Base-by-base conservation (phyloP, 2,329 filamentous ascomycete species). In the Allantophomopsis lycopodina region DNA sequence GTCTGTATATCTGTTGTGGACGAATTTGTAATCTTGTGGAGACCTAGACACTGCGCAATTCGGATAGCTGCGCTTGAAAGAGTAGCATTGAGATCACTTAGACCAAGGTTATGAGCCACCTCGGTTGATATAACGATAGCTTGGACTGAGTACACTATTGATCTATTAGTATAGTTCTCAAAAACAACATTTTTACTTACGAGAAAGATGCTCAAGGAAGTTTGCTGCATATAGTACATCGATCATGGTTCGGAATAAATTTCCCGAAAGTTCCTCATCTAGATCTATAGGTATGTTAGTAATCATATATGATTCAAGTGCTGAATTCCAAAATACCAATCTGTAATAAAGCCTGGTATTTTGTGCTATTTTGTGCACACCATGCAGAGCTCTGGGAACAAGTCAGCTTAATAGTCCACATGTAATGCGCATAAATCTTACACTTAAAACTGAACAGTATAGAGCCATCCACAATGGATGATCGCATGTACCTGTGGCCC, bases 51-150 rank as follows among this genome's bases (percentile, higher is more conserved):
- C 41, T 60, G 54, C 1, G 58, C 56, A 13, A 61, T 58, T 12
- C 59, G 55, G 4, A 60, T 52, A 8, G 53, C 56, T 5, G 58
- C 50, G 21, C 51, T 54, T 40, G 60, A 50, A 4, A 61, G 43
- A 8, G 55, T 59, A 0, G 57, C 56, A 23, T 57, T 57, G 2
- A 57, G 40, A 36, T 59, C 50, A 40, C 58, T 61, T 23, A 54
- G 44, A 2, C 58, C 59, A 5, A 61, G 47, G 33, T 59, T 60
- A 42, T 61, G 59, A 1, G 56, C 59, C 14, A 59, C 48, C 39
- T 59, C 50, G 0, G 58, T 60, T 3, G 58, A 59, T 6, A 61
- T 55, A 15, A 56, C 55, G 23, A 59, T 51, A n/a, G 59, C 57
- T 38, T 60, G 59, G 10, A 58, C 51, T 2, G 54, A 52, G 35